A percentile compares a stretch with the other conserved stretches of the same genome.
These are phyloP conservation scores for Fusarium globosum DNA, from an alignment of 2,329 filamentous ascomycete genomes.

Conservation along the genomic window DNA sequence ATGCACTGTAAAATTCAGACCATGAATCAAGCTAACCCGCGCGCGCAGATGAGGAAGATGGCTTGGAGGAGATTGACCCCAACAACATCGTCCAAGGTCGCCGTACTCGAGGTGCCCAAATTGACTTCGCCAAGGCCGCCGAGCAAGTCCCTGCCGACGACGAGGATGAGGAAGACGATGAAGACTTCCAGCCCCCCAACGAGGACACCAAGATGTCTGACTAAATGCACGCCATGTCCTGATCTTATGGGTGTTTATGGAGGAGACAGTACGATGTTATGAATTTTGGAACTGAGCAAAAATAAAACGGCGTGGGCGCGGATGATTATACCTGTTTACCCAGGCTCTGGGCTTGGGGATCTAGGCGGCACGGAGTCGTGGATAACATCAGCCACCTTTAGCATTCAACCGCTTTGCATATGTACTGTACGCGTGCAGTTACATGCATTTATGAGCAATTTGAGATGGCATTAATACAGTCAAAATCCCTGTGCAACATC, in stretches of 20 bases:
- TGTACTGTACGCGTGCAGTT: conserved; percentile 17
- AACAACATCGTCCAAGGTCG: conserved; percentile 85
- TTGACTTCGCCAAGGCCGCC: conserved; percentile 93
- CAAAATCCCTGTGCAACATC: background rate
- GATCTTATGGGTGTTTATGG: conserved; percentile 1
- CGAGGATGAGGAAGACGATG: conserved; percentile 84
- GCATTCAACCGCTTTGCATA: conserved; percentile 39
- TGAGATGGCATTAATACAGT: conserved; percentile 26
- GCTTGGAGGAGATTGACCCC: conserved; percentile 90
- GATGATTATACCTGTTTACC: conserved; percentile 36
- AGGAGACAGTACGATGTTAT: conserved; percentile 36
- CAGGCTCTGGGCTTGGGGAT: conserved; percentile 21
- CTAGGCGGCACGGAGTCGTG: conserved; percentile 35
- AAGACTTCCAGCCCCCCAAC: conserved; percentile 69
- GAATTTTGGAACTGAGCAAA: conserved; percentile 35
- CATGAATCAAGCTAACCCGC: conserved; percentile 43
- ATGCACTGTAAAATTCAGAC: conserved; percentile 5
- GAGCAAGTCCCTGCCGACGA: conserved; percentile 79
- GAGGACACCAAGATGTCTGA: conserved; percentile 76
- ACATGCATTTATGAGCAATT: conserved; percentile 27
- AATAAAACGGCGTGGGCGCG: conserved; percentile 30
- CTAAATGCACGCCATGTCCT: conserved; percentile 34
- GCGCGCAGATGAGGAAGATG: conserved; percentile 74
- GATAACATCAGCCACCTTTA: conserved; percentile 32
- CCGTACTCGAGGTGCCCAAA: conserved; percentile 90